Percentiles rank a stretch among this genome's conserved stretches.
Conservation (phyloP, 768 basidiomycete genomes). For the Termitomyces sp. region DNA sequence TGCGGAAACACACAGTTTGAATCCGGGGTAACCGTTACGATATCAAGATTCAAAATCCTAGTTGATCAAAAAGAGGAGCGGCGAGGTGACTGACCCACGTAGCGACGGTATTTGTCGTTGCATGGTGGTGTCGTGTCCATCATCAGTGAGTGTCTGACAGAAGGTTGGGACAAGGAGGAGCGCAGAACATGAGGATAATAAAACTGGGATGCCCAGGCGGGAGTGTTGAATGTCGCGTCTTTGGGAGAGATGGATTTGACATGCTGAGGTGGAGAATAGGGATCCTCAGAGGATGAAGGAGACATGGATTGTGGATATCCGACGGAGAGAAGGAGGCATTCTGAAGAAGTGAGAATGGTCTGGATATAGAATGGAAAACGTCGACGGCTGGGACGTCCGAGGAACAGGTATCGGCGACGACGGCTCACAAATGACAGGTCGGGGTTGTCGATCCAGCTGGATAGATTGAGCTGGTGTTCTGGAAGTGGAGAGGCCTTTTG, state of each 20-base stretch:
- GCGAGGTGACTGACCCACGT: slow-evolving; percentile 45
- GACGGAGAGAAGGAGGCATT: slow-evolving; percentile 56
- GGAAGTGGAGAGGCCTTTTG: no score
- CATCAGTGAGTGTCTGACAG: slow-evolving; percentile 47
- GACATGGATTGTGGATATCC: slow-evolving; percentile 59
- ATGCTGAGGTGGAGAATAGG: slow-evolving; percentile 35
- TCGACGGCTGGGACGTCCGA: slow-evolving; percentile 37
- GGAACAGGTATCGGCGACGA: slow-evolving; percentile 68
- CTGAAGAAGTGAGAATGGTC: slow-evolving; percentile 44
- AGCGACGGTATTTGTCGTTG: slow-evolving; percentile 38
- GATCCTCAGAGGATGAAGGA: slow-evolving; percentile 50
- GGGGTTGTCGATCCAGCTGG: slow-evolving; percentile 65
- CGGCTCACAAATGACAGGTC: slow-evolving; percentile 35
- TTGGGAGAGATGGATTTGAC: slow-evolving; percentile 58
- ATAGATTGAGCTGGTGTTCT: slow-evolving; percentile 45
- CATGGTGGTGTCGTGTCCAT: slow-evolving; percentile 34
- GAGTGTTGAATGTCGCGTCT: slow-evolving; percentile 55
- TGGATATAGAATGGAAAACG: slow-evolving; percentile 47
- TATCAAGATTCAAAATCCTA: no score
- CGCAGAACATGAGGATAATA: slow-evolving; percentile 51
- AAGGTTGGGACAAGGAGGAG: slow-evolving; percentile 37
- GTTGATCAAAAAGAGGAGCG: slow-evolving; percentile 63
- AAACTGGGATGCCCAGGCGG: slow-evolving; percentile 65
- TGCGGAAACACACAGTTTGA: no score
- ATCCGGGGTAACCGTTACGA: no score